A percentile compares a stretch with the other conserved stretches of the same genome.
phyloP scores from a whole-genome alignment of 306 rosid genomes.

The Quercus parvula region DNA sequence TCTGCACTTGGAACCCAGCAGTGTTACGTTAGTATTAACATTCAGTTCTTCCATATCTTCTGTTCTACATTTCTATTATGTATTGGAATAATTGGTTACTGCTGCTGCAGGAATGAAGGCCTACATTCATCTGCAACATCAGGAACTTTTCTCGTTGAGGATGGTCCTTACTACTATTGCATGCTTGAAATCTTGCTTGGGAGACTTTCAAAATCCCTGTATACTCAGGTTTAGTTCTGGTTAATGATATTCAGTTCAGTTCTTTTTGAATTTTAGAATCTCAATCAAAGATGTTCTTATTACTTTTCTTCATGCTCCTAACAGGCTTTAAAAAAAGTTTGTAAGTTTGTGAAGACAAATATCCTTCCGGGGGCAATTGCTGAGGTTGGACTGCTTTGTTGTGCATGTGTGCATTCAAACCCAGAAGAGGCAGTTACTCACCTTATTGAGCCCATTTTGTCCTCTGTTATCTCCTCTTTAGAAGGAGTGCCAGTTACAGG shows the following conservation, averaged over 20 bases:
- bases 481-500: slow-evolving; percentile 77
- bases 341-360: slow-evolving; percentile 93
- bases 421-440: slow-evolving; percentile 87
- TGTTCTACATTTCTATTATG: slow-evolving; percentile 1
- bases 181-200: slow-evolving; percentile 93
- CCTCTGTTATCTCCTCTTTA: slow-evolving; percentile 76
- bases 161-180: slow-evolving; percentile 95
- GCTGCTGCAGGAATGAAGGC: slow-evolving; percentile 80
- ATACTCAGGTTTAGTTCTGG: slow-evolving; percentile 62
- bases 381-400: slow-evolving; percentile 98
- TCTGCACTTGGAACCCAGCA: slow-evolving; percentile 90
- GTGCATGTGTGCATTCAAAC: slow-evolving; percentile 90
- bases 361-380: slow-evolving; percentile 98
- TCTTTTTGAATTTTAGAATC: slow-evolving; percentile 7
- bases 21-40: slow-evolving; percentile 71
- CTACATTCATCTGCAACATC: slow-evolving; percentile 79
- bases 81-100: slow-evolving; percentile 30
- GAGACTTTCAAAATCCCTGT: slow-evolving; percentile 77
- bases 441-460: slow-evolving; percentile 81
- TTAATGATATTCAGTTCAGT: slow-evolving; percentile 1
- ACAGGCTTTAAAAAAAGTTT: slow-evolving; percentile 92
- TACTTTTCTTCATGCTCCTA: slow-evolving; percentile 21
- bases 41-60: slow-evolving; percentile 10
- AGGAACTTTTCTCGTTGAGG: slow-evolving; percentile 96
- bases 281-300: slow-evolving; percentile 12